Evolutionary conservation across 2,329 filamentous ascomycete genomes (phyloP).

Genomic region (Chaetomiaceae sp.): DNA sequence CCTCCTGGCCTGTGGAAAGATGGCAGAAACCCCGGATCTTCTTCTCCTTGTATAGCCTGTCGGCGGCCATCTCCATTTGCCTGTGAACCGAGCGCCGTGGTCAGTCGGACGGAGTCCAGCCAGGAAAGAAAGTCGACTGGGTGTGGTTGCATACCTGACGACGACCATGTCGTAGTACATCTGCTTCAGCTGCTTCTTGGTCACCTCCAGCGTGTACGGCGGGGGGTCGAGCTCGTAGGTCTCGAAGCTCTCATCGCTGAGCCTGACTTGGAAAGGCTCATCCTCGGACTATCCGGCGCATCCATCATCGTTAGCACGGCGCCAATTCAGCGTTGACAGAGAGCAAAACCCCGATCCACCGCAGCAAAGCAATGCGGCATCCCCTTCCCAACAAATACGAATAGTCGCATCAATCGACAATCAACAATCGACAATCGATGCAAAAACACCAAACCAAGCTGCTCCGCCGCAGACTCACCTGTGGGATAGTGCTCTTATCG

Average conservation of each 20-base stretch:
- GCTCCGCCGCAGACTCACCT: conserved; percentile 34
- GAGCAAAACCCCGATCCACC: not conserved
- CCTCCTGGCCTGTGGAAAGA: conserved; percentile 95
- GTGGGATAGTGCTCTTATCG: conserved; percentile 63
- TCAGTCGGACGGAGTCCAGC: not conserved
- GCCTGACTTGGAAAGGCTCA: conserved; percentile 83
- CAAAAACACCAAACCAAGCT: not conserved
- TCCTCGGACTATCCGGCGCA: conserved; percentile 72
- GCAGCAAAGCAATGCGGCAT: no score
- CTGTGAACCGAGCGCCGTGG: conserved; percentile 40
- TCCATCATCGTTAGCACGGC: conserved; percentile 9
- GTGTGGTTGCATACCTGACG: conserved; percentile 67
- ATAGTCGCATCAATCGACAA: no score
- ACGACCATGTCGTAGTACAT: conserved; percentile 99
- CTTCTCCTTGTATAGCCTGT: conserved; percentile 99
- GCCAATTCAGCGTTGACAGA: not conserved
- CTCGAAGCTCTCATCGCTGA: conserved; percentile 99
- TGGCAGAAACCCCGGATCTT: conserved; percentile 99
- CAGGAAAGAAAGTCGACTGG: not conserved
- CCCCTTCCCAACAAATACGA: no score
- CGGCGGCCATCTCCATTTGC: conserved; percentile 99
- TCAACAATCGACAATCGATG: no score
- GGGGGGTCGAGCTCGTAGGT: conserved; percentile 98
- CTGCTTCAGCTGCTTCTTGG: conserved; percentile 96
- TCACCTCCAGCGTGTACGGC: conserved; percentile 84